These are phyloP conservation scores for Xanthoparmelia taractica DNA, from an alignment of 495 filamentous ascomycete genomes.

Conservation along the genomic window DNA sequence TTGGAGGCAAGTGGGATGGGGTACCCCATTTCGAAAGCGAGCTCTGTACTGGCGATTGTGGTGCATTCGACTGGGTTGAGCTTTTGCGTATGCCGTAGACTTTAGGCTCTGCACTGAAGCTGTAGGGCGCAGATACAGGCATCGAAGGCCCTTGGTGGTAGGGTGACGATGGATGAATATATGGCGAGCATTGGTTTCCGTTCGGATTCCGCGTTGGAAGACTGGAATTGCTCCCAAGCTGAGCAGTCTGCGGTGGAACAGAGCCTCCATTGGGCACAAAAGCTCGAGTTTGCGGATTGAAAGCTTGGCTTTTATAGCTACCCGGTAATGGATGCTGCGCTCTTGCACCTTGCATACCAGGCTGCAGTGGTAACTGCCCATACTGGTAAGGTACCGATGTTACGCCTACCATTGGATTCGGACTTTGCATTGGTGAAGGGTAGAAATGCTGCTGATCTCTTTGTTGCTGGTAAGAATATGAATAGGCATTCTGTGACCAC, in stretches of 20 bases:
- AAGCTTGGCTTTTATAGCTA: conserved; percentile 72
- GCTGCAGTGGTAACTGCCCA: conserved; percentile 65
- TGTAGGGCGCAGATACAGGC: conserved; percentile 4
- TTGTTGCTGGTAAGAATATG: conserved; percentile 21
- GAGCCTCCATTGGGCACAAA: conserved; percentile 55
- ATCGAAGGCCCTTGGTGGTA: conserved; percentile 23
- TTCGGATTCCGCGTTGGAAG: conserved; percentile 31
- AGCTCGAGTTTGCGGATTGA: conserved; percentile 87
- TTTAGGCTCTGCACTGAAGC: conserved; percentile 11
- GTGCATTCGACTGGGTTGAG: conserved; percentile 14
- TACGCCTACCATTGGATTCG: not conserved
- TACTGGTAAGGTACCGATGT: conserved; percentile 55
- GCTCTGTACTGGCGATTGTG: conserved; percentile 19
- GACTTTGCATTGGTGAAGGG: conserved; percentile 12
- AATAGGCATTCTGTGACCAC: conserved; percentile 22
- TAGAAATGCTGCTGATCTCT: conserved; percentile 23
- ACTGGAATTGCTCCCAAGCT: conserved; percentile 28
- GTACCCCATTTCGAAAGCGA: conserved; percentile 46
- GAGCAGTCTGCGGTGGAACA: conserved; percentile 8
- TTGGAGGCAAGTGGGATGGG: conserved; percentile 46
- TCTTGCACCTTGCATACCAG: conserved; percentile 58
- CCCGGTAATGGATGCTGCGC: conserved; percentile 65
- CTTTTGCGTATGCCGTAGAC: conserved; percentile 27
- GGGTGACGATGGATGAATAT: conserved; percentile 34
- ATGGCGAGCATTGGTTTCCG: conserved; percentile 34